Conservation (phyloP, 129 eudicot species). For the Heracleum sosnowskyi region DNA sequence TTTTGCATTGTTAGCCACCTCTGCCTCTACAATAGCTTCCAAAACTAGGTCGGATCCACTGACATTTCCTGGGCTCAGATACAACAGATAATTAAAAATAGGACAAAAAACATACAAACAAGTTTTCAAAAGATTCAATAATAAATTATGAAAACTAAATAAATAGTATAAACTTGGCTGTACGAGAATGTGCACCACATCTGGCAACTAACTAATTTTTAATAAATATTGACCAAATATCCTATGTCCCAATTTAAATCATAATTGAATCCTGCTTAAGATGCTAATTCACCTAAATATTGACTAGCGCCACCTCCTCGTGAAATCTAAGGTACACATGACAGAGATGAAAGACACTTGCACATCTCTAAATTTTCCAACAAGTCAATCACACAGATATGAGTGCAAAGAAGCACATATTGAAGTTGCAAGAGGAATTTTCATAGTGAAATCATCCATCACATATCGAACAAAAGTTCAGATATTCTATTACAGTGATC, state of each 20-base stretch:
- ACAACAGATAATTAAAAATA: background rate
- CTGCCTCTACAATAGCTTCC: slow-evolving; percentile 77
- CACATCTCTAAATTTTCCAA: background rate
- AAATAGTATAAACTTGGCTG: no score
- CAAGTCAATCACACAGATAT: background rate
- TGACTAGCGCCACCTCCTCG: background rate
- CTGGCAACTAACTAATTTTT: background rate
- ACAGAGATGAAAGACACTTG: background rate
- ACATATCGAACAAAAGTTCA: background rate
- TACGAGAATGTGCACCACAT: background rate
- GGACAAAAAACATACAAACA: background rate
- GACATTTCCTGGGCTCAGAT: slow-evolving; percentile 39
- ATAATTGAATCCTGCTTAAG: background rate
- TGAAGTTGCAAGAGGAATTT: background rate
- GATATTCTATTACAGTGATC: background rate
- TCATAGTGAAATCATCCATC: background rate
- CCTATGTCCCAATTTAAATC: background rate
- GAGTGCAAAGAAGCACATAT: background rate
- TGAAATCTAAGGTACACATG: background rate
- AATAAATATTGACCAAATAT: background rate
- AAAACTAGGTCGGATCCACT: slow-evolving; percentile 73
- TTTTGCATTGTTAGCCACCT: slow-evolving; percentile 79
- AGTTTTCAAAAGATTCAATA: background rate
- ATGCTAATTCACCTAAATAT: background rate
- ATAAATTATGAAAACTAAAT: background rate